Evolutionary conservation across 352 stramenopile genomes (phyloP), one percentile per base, ranked within the genome.

Genomic region (Aphanomyces stellatus): DNA sequence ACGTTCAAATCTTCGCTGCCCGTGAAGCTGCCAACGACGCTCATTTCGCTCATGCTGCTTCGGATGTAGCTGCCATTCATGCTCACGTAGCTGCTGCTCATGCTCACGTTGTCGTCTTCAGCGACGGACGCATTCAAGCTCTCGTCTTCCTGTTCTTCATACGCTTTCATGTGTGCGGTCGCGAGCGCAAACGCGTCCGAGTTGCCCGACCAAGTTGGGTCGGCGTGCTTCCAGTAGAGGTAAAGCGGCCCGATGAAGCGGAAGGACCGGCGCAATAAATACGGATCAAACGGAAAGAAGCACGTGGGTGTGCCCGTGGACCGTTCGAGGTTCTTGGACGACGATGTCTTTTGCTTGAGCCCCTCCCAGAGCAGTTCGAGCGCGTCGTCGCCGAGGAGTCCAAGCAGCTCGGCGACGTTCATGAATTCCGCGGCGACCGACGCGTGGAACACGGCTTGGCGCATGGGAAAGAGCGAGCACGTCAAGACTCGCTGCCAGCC

Each of bases 211-310:
- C 79, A 88, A 3, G 77, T 90, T 43, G 85, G 85, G 49, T 93
- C 85, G 25, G 81, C 85, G 53, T 93, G 83, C 72, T 96, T 92
- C 96, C 96, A 99, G 74, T 97, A 96, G 57, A 96, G 74, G 72
- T 98, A 99, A 61, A 96, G 82, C 35, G 88, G 86, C 4, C 94
- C 88, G 53, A 99, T 92, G 71, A 90, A 97, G 27, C 75, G 78
- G 72, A 97, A 97, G 24, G 93, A 98, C 33, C 86, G 83, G 22
- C 93, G 81, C 30, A 99, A 72, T 37, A 99, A 76, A 69, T 98
- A 98, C 7, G 96, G 96, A 76, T 99, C 96, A 68, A 99, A 99
- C 27, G 96, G 96, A 65, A 99, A 99, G 69, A 98, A 99, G 2
- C 84, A 94, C 61, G 91, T 81, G 11, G 60, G 25, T 8, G 60